Conservation (phyloP, 352 stramenopile genomes). For the Phytophthora brassicae region DNA sequence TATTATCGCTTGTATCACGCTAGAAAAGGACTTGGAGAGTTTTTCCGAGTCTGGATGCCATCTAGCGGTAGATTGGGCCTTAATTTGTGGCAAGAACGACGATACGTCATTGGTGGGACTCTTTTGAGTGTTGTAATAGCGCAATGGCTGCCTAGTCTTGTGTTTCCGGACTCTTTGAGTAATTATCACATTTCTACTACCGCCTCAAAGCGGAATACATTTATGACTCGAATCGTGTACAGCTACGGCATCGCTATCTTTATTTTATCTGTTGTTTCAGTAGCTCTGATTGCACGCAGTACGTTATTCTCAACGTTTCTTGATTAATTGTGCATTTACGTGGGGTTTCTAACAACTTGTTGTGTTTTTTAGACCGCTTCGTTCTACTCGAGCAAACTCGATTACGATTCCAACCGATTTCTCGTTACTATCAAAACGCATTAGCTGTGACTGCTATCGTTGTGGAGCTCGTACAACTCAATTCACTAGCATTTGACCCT, state of each 20-base stretch:
- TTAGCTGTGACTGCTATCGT: conserved; percentile 41
- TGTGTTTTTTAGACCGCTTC: conserved; percentile 46
- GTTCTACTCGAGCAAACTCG: conserved; percentile 54
- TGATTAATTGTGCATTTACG: background rate
- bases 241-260: conserved; percentile 40
- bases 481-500: conserved; percentile 57
- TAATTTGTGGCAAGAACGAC: conserved; percentile 45
- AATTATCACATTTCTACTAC: background rate
- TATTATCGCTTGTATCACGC: conserved; percentile 49
- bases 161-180: background rate
- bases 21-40: conserved; percentile 41
- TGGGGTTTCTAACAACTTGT: no score
- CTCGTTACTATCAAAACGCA: conserved; percentile 55
- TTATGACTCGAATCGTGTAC: conserved; percentile 48
- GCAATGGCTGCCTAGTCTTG: conserved; percentile 4
- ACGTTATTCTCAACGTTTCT: conserved; percentile 3
- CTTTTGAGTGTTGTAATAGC: conserved; percentile 19
- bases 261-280: conserved; percentile 35
- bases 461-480: conserved; percentile 63
- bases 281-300: conserved; percentile 43
- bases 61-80: conserved; percentile 56
- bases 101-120: conserved; percentile 40
- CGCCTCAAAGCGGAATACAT: conserved; percentile 21
- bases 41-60: conserved; percentile 63
- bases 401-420: conserved; percentile 45